Evolutionary conservation across 2,329 filamentous ascomycete genomes (phyloP), one percentile per base, ranked within the genome.

Genomic region (Arthrobotrys sinensis): DNA sequence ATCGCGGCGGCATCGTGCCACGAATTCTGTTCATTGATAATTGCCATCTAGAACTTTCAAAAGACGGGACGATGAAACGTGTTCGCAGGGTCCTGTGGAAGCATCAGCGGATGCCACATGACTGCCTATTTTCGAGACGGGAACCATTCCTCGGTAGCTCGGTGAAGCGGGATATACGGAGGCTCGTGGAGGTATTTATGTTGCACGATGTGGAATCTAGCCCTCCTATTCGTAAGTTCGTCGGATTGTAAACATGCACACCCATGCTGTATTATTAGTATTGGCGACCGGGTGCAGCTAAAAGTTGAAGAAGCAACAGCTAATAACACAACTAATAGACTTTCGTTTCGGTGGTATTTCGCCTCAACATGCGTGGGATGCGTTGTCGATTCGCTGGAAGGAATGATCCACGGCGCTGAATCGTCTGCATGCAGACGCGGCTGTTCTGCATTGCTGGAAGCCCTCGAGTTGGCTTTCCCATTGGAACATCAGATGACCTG

Each of bases 141-240:
- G 60, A 24, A 48, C 14, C 28, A 45, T 48, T 36, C 60, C n/a
- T 64, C 34, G 60, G 60, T 48, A 64, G 40, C 38, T 64, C 60
- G 24, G 32, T 48, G 60, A 52, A 46, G 46, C 64, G 64, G 32
- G 34, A 67, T 53, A 45, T 67, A 36, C 32, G 12, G 55, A 32
- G 36, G 46, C 21, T 48, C 48, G 55, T 63, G 69, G 55, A 52
- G 55, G 38, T 52, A n/a, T 45, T 16, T 55, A 60, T 50, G 66
- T 71, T 67, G 62, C 73, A 77, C 73, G 73, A 77, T 77, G 73
- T 71, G 38, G 28, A 71, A 67, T 65, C 34, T 53, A 62, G 60
- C 21, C 50, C 21, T 77, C 66, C 19, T 63, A 77, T 77, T 77
- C 73, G 73, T 57, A 65, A 52, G 40, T 63, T 52, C 32, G 21